Evolutionary conservation across 805 yeast species (phyloP).

Genomic region (Candida awuae): DNA sequence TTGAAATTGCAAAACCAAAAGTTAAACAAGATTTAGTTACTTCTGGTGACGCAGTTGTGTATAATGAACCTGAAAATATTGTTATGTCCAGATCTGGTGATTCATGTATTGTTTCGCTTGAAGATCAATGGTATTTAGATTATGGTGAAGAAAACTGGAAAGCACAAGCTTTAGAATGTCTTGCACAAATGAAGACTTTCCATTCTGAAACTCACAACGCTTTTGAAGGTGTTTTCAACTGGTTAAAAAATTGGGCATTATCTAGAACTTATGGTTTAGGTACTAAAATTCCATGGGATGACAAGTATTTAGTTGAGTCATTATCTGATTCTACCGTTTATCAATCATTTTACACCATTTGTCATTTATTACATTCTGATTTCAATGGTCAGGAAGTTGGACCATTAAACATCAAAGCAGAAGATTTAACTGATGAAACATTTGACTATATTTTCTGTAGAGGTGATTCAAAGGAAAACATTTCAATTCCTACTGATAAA

Average conservation of each 20-base stretch:
- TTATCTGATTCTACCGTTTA: constrained; percentile 93
- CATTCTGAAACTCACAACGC: constrained; percentile 81
- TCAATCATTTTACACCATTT: constrained; percentile 89
- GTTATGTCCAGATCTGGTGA: constrained; percentile 96
- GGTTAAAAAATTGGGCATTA: constrained; percentile 98
- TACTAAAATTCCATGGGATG: constrained; percentile 94
- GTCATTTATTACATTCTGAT: constrained; percentile 80
- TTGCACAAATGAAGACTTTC: constrained; percentile 68
- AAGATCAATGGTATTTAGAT: constrained; percentile 97
- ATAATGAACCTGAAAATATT: constrained; percentile 87
- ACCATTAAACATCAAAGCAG: constrained; percentile 63
- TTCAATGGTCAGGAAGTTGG: constrained; percentile 75
- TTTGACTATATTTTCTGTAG: constrained; percentile 85
- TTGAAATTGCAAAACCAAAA: constrained; percentile 83
- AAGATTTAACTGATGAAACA: constrained; percentile 85
- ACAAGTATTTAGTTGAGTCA: constrained; percentile 85
- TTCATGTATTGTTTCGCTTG: constrained; percentile 90
- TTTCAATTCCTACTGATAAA: constrained; percentile 57
- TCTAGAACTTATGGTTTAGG: constrained; percentile 96
- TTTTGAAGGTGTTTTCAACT: constrained; percentile 86
- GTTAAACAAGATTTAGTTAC: constrained; percentile 76
- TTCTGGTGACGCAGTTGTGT: constrained; percentile 73
- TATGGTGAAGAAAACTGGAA: constrained; percentile 95
- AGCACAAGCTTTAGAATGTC: constrained; percentile 67
- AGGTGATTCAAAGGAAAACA: constrained; percentile 37